phyloP scores from a whole-genome alignment of 495 filamentous ascomycete species.

The Neurospora hispaniola region DNA sequence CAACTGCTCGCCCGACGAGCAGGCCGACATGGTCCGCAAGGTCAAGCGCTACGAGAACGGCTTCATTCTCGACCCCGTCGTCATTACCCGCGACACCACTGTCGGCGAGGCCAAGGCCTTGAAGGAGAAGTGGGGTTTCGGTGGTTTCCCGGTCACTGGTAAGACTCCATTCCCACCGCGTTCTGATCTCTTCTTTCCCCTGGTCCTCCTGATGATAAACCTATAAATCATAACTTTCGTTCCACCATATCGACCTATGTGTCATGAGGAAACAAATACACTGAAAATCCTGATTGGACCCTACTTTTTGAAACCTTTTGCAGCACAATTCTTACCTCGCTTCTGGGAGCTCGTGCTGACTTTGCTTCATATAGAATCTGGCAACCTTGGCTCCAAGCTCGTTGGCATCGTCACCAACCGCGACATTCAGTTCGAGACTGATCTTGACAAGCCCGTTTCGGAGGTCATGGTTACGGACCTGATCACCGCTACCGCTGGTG shows the following conservation, averaged over 20 bases:
- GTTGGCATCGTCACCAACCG: conserved; percentile 95
- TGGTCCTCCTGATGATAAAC: conserved; percentile 59
- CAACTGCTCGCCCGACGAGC: conserved; percentile 90
- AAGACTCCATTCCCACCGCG: conserved; percentile 34
- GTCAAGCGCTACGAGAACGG: conserved; percentile 99
- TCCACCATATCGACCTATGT: conserved; percentile 89
- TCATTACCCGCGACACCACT: conserved; percentile 77
- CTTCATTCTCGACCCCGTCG: conserved; percentile 94
- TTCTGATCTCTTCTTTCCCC: conserved; percentile 8
- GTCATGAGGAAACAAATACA: conserved; percentile 64
- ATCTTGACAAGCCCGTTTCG: conserved; percentile 61
- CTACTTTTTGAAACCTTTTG: conserved; percentile 30
- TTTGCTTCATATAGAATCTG: conserved; percentile 54
- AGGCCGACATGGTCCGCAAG: conserved; percentile 98
- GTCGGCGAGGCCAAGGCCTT: conserved; percentile 84
- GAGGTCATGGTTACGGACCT: conserved; percentile 94
- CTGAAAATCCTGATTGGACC: conserved; percentile 30
- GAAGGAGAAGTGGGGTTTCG: conserved; percentile 97
- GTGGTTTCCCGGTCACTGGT: conserved; percentile 98
- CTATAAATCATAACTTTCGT: conserved; percentile 94
- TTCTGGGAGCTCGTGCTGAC: conserved; percentile 20
- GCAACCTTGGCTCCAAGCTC: conserved; percentile 86
- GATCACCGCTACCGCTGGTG: conserved; percentile 78
- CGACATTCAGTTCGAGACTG: conserved; percentile 90
- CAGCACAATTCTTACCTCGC: conserved; percentile 4